Conservation (phyloP, 2,329 filamentous ascomycete genomes). For the Pleochaeta shiraiana region DNA sequence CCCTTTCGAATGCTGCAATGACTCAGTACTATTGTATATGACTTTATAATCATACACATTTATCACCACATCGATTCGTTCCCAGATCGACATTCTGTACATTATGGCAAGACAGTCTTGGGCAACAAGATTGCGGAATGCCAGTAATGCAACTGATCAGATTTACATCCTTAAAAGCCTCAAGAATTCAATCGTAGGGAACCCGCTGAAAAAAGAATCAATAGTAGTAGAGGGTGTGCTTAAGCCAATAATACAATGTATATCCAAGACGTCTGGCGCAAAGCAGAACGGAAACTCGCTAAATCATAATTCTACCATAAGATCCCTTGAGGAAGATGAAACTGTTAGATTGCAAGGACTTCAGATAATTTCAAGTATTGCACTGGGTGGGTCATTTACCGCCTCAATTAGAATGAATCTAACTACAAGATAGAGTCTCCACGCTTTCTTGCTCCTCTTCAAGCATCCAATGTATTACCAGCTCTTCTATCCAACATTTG, state of each 20-base stretch:
- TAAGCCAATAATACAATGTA: conserved; percentile 32
- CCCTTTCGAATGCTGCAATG: no score
- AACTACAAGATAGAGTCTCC: conserved; percentile 43
- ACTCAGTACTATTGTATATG: no score
- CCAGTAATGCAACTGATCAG: conserved; percentile 29
- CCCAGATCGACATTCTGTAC: not conserved
- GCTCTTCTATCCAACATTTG: conserved; percentile 51
- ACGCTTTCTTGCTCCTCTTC: conserved; percentile 52
- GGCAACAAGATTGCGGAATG: conserved; percentile 32
- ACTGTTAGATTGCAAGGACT: conserved; percentile 55
- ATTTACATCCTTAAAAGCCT: conserved; percentile 43
- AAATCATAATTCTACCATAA: conserved; percentile 21
- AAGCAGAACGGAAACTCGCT: conserved; percentile 27
- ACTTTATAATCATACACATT: no score
- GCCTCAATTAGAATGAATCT: not conserved
- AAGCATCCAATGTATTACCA: conserved; percentile 43
- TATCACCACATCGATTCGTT: no score
- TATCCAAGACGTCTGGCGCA: conserved; percentile 21
- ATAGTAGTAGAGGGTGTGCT: conserved; percentile 52
- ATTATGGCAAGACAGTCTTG: conserved; percentile 24
- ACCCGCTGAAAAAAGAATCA: conserved; percentile 65
- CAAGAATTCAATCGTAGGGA: conserved; percentile 80
- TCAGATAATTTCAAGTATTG: conserved; percentile 66
- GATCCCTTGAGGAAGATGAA: conserved; percentile 36
- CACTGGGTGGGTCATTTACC: conserved; percentile 40